Base-by-base conservation (phyloP, 2,329 filamentous ascomycete species). In the Alternaria conjuncta region DNA sequence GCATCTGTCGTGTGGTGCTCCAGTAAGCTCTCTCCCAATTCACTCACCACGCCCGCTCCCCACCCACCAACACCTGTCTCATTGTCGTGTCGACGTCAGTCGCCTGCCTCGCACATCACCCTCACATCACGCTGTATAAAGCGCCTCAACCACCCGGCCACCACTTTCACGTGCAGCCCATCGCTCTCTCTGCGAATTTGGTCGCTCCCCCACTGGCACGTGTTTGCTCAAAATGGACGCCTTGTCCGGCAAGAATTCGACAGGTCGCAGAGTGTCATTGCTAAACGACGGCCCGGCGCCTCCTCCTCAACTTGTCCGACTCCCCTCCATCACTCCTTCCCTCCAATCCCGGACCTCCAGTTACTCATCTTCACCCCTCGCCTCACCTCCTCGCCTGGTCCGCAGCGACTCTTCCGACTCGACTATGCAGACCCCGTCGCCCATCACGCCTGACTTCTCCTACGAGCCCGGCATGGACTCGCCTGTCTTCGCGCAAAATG, bases 221-320 rank as follows among this genome's bases (percentile, higher is more conserved):
- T 71, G 61, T 72, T 61, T 74, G 71, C 64, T 67, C 66, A 76
- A 78, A 78, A 85, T 85, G 83, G 83, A 85, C 65, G 62, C 65
- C 65, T 67, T 67, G 65, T 67, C 65, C 82, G 83, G 82, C 78
- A 84, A 81, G 79, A 83, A 85, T 75, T 81, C 81, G 71, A 81
- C 76, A 68, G 83, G 83, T 76, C 81, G 82, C 73, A 82, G 79
- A 73, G 82, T 85, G 75, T 84, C 83, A 74, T 78, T 85, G 72
- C 78, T 85, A 76, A 85, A 84, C 81, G 82, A 84, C 75, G 80
- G 78, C 75, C 70, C 71, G 65, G 75, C 75, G 60, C 70, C 75
- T 58, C 71, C 75, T 55, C 68, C 65, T 44, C 67, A 71, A 43
- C 66, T 74, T 61, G 65, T 69, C 64, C 80, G 80, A 74, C 71